Evolutionary conservation across 108 stramenopile species (phyloP).

Genomic region (Skeletonema costatum): DNA sequence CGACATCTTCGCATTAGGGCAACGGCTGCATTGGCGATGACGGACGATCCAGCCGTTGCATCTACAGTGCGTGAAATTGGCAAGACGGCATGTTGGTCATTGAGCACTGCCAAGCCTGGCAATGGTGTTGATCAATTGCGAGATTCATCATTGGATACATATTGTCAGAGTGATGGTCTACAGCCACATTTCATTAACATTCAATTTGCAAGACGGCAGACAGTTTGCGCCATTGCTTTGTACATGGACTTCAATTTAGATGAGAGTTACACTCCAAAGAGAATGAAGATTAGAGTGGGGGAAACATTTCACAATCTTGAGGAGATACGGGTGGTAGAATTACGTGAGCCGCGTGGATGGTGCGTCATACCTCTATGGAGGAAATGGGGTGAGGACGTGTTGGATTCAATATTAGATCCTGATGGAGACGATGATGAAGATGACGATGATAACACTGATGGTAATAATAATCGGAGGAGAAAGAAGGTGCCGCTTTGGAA

Average conservation of each 20-base stretch:
- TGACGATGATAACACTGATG: slow-evolving; percentile 20
- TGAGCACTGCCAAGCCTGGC: slow-evolving; percentile 95
- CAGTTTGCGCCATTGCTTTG: slow-evolving; percentile 85
- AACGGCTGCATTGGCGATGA: slow-evolving; percentile 55
- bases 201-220: slow-evolving; percentile 88
- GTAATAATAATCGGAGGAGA: slow-evolving; percentile 12
- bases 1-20: slow-evolving; percentile 55
- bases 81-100: slow-evolving; percentile 87
- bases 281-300: slow-evolving; percentile 82
- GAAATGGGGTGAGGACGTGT: slow-evolving; percentile 42
- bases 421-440: slow-evolving; percentile 44
- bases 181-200: slow-evolving; percentile 96
- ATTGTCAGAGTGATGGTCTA: slow-evolving; percentile 96
- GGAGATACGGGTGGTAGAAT: slow-evolving; percentile 77
- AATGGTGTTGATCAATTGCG: slow-evolving; percentile 96
- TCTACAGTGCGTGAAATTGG: slow-evolving; percentile 74
- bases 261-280: slow-evolving; percentile 95
- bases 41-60: slow-evolving; percentile 50
- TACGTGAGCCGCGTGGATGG: slow-evolving; percentile 92
- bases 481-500: slow-evolving; percentile 32
- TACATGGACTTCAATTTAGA: slow-evolving; percentile 92
- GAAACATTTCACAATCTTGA: slow-evolving; percentile 92
- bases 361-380: slow-evolving; percentile 69
- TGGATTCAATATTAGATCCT: slow-evolving; percentile 65
- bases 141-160: slow-evolving; percentile 79